These are phyloP conservation scores for Euphorbia neoarborescens DNA, from an alignment of 441 rosid genomes.

Conservation along the genomic window DNA sequence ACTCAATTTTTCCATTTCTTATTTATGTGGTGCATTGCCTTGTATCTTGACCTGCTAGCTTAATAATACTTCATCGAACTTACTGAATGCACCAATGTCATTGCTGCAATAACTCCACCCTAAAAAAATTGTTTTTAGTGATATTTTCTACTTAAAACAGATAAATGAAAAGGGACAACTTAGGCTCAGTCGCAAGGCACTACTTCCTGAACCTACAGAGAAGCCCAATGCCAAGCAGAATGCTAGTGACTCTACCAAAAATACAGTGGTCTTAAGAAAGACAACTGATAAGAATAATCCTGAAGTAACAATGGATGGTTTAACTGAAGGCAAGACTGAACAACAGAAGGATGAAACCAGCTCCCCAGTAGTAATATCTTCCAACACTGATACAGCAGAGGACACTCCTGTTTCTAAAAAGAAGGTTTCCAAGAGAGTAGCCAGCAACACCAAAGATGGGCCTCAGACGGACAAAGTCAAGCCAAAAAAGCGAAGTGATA, in stretches of 20 bases:
- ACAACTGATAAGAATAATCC: constrained; percentile 32
- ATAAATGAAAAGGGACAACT: constrained; percentile 95
- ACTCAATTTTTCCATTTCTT: background rate
- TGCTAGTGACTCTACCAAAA: constrained; percentile 27
- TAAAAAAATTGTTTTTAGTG: constrained; percentile 1
- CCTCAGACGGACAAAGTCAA: constrained; percentile 25
- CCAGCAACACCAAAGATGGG: constrained; percentile 41
- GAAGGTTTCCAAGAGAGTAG: constrained; percentile 47
- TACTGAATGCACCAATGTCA: background rate
- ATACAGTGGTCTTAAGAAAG: constrained; percentile 21
- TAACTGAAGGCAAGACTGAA: constrained; percentile 34
- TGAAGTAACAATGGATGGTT: constrained; percentile 38
- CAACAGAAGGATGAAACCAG: constrained; percentile 22
- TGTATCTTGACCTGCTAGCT: background rate
- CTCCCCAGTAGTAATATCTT: constrained; percentile 24
- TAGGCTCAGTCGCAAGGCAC: constrained; percentile 79
- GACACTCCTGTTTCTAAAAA: constrained; percentile 37
- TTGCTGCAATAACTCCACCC: background rate
- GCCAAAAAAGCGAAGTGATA: constrained; percentile 33
- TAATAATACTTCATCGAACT: background rate
- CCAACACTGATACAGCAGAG: constrained; percentile 33
- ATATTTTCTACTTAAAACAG: constrained; percentile 29
- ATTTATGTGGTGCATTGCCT: background rate
- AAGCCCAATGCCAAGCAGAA: constrained; percentile 35
- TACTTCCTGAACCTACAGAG: constrained; percentile 62